phyloP scores from a whole-genome alignment of 352 stramenopile genomes.

The Phytophthora constricta region DNA sequence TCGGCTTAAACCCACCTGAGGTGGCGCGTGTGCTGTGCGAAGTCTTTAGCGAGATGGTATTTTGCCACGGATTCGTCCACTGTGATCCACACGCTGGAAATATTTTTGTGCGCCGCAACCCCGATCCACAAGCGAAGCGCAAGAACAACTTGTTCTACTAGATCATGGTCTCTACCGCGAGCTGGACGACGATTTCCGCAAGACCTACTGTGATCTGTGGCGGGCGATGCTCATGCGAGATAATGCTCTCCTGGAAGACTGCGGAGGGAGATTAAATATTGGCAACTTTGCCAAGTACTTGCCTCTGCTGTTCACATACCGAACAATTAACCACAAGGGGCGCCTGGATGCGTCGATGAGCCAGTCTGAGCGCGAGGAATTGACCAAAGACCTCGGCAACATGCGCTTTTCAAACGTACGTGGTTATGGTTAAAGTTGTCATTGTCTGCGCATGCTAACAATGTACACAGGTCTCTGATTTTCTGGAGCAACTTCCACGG shows the following conservation, averaged over 20 bases:
- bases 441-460: constrained; percentile 8
- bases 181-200: constrained; percentile 93
- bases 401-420: constrained; percentile 73
- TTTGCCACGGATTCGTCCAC: constrained; percentile 96
- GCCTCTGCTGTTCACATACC: constrained; percentile 90
- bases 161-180: constrained; percentile 98
- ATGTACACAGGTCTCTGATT: constrained; percentile 64
- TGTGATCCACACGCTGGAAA: constrained; percentile 97
- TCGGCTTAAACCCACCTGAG: constrained; percentile 81
- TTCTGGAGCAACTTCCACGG: constrained; percentile 85
- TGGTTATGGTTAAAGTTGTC: constrained; percentile 2
- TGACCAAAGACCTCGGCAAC: constrained; percentile 66
- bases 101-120: constrained; percentile 84
- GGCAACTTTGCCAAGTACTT: constrained; percentile 71
- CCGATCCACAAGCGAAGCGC: constrained; percentile 38
- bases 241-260: constrained; percentile 69
- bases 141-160: constrained; percentile 95
- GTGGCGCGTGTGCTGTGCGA: constrained; percentile 90
- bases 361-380: constrained; percentile 63
- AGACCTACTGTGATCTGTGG: constrained; percentile 96
- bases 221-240: constrained; percentile 94
- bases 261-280: constrained; percentile 60
- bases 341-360: constrained; percentile 72
- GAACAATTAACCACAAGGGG: constrained; percentile 65
- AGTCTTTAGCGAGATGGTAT: constrained; percentile 96